Base-by-base conservation (phyloP, 495 filamentous ascomycete species). In the Aspergillus heteromorphus region DNA sequence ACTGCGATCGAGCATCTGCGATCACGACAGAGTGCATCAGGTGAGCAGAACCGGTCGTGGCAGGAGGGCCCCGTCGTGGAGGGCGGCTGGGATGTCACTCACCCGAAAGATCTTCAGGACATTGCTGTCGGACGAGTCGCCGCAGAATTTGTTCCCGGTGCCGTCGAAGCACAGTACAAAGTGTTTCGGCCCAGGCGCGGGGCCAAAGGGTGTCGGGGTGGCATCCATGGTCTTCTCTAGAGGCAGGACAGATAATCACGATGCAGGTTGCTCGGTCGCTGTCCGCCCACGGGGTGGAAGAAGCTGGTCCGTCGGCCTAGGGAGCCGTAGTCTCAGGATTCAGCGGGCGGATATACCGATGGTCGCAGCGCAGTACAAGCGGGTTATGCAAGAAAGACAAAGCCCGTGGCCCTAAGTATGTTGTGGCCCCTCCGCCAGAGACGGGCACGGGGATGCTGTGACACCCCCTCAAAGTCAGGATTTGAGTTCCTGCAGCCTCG, bases 81-180 rank as follows among this genome's bases (percentile, higher is more conserved):
- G 34, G 11, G n/a, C 34, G 40, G n/a, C 29, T 40, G 31, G 17
- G 29, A 19, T 17, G 31, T 42, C 25, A 70, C 73, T 60, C 64
- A 77, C 74, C 20, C 78, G 71, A 65, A 86, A 96, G 21, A 96
- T 91, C 67, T 95, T 96, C 41, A 96, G 72, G 53, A 95, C 91
- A 66, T 93, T 95, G 64, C 88, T 93, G 63, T 95, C 88, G 8
- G 83, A 83, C 45, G 87, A 83, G 62, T 89, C 87, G 9, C 91
- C 88, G 25, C 78, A 77, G 63, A 93, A 95, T 59, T 91, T 89
- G 62, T 95, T 93, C 2, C 90, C 90, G 0, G 91, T 95, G 20
- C 91, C 91, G 65, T 96, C 91, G 54, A 95, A 95, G 61, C 90
- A 95, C 4, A 95, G 74, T 16, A 96, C 83, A 43, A 95, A 78